Percentiles rank a stretch among this genome's conserved stretches.
These are phyloP conservation scores for Lepidium sativum DNA, from an alignment of 345 rosid genomes.

Conservation along the genomic window DNA sequence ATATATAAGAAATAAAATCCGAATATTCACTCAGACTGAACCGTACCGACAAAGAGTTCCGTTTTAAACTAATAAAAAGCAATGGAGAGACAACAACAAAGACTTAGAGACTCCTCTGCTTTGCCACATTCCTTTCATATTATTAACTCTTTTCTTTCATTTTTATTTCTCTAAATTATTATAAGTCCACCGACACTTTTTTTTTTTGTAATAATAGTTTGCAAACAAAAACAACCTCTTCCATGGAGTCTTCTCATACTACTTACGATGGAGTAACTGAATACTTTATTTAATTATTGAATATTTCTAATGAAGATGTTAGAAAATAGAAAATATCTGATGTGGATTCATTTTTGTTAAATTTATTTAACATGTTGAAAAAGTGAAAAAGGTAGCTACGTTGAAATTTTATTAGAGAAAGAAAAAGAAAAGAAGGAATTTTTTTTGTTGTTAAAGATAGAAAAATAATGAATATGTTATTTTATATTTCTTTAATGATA, in stretches of 20 bases:
- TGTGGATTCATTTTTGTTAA: no score
- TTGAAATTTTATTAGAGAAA: no score
- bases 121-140: conserved; percentile 15
- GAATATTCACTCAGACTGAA: neutral
- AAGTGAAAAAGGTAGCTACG: no score
- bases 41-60: conserved; percentile 28
- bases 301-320: no score
- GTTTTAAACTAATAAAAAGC: conserved; percentile 18
- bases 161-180: neutral
- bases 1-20: neutral
- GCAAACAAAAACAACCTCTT: neutral
- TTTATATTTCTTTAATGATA: no score
- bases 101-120: conserved; percentile 6
- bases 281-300: no score
- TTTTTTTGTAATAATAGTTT: neutral
- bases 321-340: no score
- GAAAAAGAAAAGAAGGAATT: no score
- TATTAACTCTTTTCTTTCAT: neutral
- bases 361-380: no score
- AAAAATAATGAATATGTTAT: no score
- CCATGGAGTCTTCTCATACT: neutral
- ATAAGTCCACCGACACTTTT: conserved; percentile 22
- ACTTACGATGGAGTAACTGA: no score
- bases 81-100: neutral
- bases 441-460: no score